Base-by-base conservation (phyloP, 176 grass and related monocot species). In the Neostapfia colusana region DNA sequence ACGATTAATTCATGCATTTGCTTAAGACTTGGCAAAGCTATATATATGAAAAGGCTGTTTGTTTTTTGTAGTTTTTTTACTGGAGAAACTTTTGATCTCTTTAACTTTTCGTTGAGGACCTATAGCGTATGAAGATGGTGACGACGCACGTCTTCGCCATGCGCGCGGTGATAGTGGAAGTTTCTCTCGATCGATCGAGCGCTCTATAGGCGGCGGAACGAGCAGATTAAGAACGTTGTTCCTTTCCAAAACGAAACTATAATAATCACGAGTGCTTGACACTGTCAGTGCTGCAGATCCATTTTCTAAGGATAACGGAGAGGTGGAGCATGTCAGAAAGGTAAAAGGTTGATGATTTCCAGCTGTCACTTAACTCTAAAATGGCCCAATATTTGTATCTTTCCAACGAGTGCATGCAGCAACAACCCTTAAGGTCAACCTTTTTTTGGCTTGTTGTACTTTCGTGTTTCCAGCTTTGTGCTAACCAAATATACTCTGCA, bases 71-170 rank as follows among this genome's bases (percentile, higher is more conserved):
- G 0, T 16, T 59, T 63, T 25, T 54, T n/a, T 73, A 39, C 39
- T 2, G 12, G 5, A 11, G 10, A 1, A 82, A 11, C 66, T 78
- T 82, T 74, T 42, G 10, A 83, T 38, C 42, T 40, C 50, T 49
- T 68, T 6, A 4, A 35, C 42, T 62, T 83, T 79, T 60, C 3
- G 31, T 43, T 43, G 42, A 83, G 51, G 44, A 51, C 79, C 74
- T 67, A 23, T 82, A 46, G 39, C 20, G 34, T 39, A 31, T 27
- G 10, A 58, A 53, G 61, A 26, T 79, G 13, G 74, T 87, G 85
- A 83, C 62, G 65, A 67, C 31, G 67, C 79, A 78, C 79, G 23
- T 77, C n/a, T n/a, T n/a, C 58, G 48, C 23, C 35, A 16, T 37
- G 34, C 28, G 10, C 25, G 34, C 28, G 10, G 21, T 40, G 67